Evolutionary conservation across 306 rosid species (phyloP).

Genomic region (Neltuma alba): DNA sequence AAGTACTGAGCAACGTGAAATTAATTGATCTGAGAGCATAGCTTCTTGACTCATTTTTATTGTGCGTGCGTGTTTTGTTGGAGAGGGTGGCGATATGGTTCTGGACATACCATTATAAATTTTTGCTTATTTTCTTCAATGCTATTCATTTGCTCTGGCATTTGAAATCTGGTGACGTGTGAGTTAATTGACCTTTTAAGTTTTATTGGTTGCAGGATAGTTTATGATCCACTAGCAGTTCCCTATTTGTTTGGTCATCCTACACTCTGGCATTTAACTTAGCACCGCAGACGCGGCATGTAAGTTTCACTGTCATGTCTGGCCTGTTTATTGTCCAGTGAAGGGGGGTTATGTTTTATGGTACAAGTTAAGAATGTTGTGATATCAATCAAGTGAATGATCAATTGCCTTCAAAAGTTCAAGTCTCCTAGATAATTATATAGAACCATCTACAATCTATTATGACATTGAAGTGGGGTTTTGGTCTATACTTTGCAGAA

Average conservation of each 20-base stretch:
- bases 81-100: neutral
- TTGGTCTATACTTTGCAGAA: neutral
- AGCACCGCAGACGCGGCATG: neutral
- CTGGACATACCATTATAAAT: slow-evolving; percentile 6
- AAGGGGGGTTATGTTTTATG: neutral
- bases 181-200: slow-evolving; percentile 19
- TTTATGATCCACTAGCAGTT: slow-evolving; percentile 11
- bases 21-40: slow-evolving; percentile 15
- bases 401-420: neutral
- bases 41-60: neutral
- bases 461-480: neutral
- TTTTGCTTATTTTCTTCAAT: slow-evolving; percentile 22
- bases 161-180: slow-evolving; percentile 33
- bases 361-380: neutral
- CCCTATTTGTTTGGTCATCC: slow-evolving; percentile 32
- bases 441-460: neutral
- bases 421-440: neutral
- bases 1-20: slow-evolving; percentile 28
- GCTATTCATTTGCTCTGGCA: slow-evolving; percentile 15
- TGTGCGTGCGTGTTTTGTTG: neutral
- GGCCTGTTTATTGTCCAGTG: slow-evolving; percentile 17
- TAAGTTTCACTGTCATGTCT: slow-evolving; percentile 25
- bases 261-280: slow-evolving; percentile 13
- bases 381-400: neutral
- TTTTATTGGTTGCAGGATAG: slow-evolving; percentile 53